Evolutionary conservation across 176 grass and related monocot genomes (phyloP).

Genomic region (Oryza rufipogon): DNA sequence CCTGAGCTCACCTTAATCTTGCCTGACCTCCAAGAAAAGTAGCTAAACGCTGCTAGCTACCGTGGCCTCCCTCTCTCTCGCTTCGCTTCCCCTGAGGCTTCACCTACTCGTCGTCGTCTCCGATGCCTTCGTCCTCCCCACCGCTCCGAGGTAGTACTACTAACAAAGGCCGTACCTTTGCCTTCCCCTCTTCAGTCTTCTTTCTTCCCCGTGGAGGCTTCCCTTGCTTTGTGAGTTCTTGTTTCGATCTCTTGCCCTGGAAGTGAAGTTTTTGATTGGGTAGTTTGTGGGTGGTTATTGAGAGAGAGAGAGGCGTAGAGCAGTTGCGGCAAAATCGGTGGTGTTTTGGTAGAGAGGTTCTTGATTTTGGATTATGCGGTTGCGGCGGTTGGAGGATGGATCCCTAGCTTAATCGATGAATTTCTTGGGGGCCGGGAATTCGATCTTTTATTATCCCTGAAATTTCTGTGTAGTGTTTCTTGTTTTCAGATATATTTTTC

Average conservation of each 20-base stretch:
- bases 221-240: neutral
- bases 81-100: too few species aligned
- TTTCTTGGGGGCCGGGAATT: neutral
- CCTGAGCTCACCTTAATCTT: neutral
- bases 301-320: neutral
- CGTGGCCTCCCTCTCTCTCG: neutral
- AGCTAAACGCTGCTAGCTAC: neutral
- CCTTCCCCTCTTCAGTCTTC: neutral
- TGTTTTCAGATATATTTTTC: neutral
- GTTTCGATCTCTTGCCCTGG: neutral
- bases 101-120: neutral
- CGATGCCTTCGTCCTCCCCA: slow-evolving; percentile 42
- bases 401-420: neutral
- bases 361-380: neutral
- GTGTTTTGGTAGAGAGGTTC: neutral
- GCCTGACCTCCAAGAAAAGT: slow-evolving; percentile 39
- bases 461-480: neutral
- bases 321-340: neutral
- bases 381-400: neutral
- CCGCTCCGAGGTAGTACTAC: slow-evolving; percentile 27
- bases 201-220: neutral
- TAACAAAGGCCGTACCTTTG: neutral
- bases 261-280: neutral
- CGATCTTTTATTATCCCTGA: neutral
- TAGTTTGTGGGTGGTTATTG: neutral